Evolutionary conservation across 192 early-diverging fungal species (phyloP), one percentile per base, ranked within the genome.

Genomic region (Coemansia guatemalensis): DNA sequence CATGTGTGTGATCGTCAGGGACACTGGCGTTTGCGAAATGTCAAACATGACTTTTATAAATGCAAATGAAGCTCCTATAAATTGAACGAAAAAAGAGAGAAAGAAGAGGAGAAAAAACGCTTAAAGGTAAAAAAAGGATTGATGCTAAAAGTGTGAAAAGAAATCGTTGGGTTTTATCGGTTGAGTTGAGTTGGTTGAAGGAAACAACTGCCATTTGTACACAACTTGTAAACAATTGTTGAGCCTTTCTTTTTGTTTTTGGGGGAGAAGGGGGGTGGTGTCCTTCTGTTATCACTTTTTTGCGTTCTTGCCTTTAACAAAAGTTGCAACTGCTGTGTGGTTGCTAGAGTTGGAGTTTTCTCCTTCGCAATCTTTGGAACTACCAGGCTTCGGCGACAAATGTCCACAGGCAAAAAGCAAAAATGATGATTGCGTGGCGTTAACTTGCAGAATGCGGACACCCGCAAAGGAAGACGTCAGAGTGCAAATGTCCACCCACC

Each of bases 1-100:
- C 55, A 71, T 71, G 7, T 62, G 73, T 14, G 65, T 62, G 21
- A 81, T 65, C 35, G 78, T 81, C 56, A 54, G 44, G 44, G 62
- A 35, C 18, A 65, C 49, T 24, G 78, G 78, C 20, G 73, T 81
- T 26, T 62, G 68, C 39, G 48, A 48, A 23, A 79, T 73, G 26
- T 73, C 71, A 58, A 73, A 79, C 76, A 79, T 79, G 48, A 30
- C 48, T 24, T 2, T 14, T 1, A 53, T 17, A 22, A 35, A 29
- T 21, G 61, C 52, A n/a, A 53, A 53, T 18, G 8, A 50, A 5
- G 22, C 22, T 21, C 4, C 2, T 21, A 4, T 50, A 5, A 21
- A 22, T 26, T 27, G 26, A 52, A 21, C 2, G n/a, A 25, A 53
- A 22, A 33, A 62, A 22, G 8, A 62, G 20, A 52, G 60, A 33